These are phyloP conservation scores for Flaveria bidentis DNA, from an alignment of 129 eudicot species.

Conservation along the genomic window DNA sequence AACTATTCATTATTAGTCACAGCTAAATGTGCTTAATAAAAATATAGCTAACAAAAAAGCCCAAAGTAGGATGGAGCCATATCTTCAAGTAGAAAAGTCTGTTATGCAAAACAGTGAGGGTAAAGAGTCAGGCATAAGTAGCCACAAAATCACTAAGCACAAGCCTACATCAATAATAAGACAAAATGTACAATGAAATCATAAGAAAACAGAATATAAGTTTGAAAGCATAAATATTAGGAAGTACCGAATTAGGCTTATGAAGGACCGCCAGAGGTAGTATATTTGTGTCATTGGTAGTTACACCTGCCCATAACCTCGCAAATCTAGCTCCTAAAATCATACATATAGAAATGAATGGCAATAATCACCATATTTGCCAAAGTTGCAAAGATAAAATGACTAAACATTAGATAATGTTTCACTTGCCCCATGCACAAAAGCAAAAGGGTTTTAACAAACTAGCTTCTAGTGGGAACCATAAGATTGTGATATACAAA, in stretches of 20 bases:
- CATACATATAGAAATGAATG: slow-evolving; percentile 16
- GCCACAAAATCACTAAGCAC: slow-evolving; percentile 17
- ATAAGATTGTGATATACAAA: slow-evolving; percentile 3
- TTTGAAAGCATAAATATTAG: slow-evolving; percentile 13
- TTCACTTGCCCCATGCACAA: slow-evolving; percentile 18
- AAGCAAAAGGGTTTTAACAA: slow-evolving; percentile 12
- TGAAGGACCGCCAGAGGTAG: slow-evolving; percentile 66
- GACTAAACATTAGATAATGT: slow-evolving; percentile 6
- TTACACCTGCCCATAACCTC: slow-evolving; percentile 79
- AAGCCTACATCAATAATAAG: slow-evolving; percentile 12
- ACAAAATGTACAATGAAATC: background rate
- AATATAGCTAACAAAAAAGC: background rate
- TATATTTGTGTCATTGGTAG: slow-evolving; percentile 37
- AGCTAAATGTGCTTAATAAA: background rate
- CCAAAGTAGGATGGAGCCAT: background rate
- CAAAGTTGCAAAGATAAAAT: background rate
- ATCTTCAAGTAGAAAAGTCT: background rate
- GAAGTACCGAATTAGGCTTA: slow-evolving; percentile 56
- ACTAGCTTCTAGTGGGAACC: background rate
- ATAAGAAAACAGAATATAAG: background rate
- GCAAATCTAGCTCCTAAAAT: slow-evolving; percentile 58
- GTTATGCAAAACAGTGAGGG: slow-evolving; percentile 2
- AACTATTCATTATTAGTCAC: background rate
- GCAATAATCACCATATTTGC: background rate
- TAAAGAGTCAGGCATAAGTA: slow-evolving; percentile 1